phyloP scores from a whole-genome alignment of 192 early-diverging fungal species.

The Coemansia sp. region DNA sequence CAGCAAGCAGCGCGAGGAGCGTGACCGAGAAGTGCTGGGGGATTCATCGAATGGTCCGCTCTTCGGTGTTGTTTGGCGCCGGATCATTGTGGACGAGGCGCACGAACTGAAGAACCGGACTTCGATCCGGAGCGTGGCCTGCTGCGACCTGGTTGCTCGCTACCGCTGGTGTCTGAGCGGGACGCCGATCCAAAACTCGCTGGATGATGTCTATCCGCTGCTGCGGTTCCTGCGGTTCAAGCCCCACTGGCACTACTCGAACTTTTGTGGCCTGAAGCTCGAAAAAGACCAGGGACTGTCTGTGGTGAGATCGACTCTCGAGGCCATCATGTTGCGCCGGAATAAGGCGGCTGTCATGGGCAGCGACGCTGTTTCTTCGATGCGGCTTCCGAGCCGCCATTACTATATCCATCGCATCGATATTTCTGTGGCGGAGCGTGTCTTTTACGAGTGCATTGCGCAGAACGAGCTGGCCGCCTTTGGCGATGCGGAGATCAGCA shows the following conservation, averaged over 20 bases:
- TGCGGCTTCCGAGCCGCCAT: constrained; percentile 52
- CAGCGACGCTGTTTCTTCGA: constrained; percentile 44
- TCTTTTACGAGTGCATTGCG: constrained; percentile 37
- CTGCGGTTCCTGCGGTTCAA: constrained; percentile 62
- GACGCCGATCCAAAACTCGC: constrained; percentile 61
- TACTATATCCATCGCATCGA: constrained; percentile 28
- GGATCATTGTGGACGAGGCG: constrained; percentile 59
- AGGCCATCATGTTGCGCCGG: constrained; percentile 59
- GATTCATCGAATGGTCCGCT: constrained; percentile 19
- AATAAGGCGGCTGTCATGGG: constrained; percentile 65
- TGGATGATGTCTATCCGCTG: constrained; percentile 67
- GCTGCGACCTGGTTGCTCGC: constrained; percentile 33
- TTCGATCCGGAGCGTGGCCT: constrained; percentile 47
- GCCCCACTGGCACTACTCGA: constrained; percentile 47
- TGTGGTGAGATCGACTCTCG: constrained; percentile 47
- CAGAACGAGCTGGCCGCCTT: no score
- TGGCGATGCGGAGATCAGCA: no score
- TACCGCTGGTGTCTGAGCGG: constrained; percentile 67
- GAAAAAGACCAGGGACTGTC: constrained; percentile 35
- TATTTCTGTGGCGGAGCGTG: constrained; percentile 28
- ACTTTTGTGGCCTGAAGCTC: constrained; percentile 50
- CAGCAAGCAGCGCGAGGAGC: not conserved
- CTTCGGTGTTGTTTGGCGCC: constrained; percentile 41
- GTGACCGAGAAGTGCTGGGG: constrained; percentile 1
- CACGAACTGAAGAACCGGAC: constrained; percentile 58